Evolutionary conservation across 805 yeast species (phyloP).

Genomic region (Myxozyma melibiosi): DNA sequence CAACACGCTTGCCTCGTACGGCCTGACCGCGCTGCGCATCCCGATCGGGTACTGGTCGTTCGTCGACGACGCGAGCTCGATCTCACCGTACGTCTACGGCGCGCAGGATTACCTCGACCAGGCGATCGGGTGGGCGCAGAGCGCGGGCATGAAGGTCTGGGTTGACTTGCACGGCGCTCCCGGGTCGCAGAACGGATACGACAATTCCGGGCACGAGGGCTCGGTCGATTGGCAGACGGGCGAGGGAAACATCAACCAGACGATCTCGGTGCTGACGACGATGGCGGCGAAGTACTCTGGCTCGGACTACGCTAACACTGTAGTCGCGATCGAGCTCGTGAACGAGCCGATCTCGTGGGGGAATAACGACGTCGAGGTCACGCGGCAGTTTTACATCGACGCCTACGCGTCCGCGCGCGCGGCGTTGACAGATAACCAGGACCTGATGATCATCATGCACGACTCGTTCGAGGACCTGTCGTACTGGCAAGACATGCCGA

Average conservation of each 20-base stretch:
- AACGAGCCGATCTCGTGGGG: slow-evolving; percentile 73
- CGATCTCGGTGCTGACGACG: slow-evolving; percentile 56
- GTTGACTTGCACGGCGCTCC: slow-evolving; percentile 95
- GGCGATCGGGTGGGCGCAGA: slow-evolving; percentile 76
- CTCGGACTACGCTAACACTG: slow-evolving; percentile 63
- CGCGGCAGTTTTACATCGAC: slow-evolving; percentile 60
- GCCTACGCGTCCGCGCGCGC: slow-evolving; percentile 69
- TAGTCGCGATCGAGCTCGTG: slow-evolving; percentile 79
- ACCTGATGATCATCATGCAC: slow-evolving; percentile 67
- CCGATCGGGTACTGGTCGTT: slow-evolving; percentile 94
- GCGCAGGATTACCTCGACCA: slow-evolving; percentile 70
- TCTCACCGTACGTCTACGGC: slow-evolving; percentile 87
- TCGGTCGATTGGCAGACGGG: slow-evolving; percentile 53
- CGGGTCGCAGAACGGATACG: slow-evolving; percentile 95
- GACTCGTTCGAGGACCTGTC: slow-evolving; percentile 72
- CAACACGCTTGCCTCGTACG: slow-evolving; percentile 54
- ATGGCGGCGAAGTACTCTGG: slow-evolving; percentile 67
- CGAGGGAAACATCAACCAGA: slow-evolving; percentile 53
- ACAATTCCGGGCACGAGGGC: slow-evolving; percentile 87
- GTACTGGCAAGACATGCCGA: slow-evolving; percentile 63
- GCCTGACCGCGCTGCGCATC: slow-evolving; percentile 82
- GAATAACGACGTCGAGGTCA: slow-evolving; percentile 54
- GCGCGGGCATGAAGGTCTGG: slow-evolving; percentile 73
- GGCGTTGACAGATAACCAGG: slow-evolving; percentile 39
- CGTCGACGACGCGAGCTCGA: slow-evolving; percentile 47